Evolutionary conservation across 2,329 filamentous ascomycete species (phyloP).

Genomic region (Colletotrichum tofieldiae): DNA sequence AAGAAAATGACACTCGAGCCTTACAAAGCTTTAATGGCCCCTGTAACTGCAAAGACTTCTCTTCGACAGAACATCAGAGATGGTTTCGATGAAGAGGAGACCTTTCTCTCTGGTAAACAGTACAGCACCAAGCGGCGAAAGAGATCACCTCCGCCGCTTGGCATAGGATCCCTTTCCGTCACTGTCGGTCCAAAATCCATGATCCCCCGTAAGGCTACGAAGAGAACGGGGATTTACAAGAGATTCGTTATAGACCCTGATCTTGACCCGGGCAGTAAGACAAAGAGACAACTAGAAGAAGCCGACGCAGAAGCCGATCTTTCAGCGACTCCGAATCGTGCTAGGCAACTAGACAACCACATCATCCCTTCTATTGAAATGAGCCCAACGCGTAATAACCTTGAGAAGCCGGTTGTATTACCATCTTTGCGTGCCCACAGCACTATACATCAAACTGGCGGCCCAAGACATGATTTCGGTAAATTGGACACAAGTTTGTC

Average conservation of each 20-base stretch:
- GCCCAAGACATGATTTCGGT: not conserved
- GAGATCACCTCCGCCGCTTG: not conserved
- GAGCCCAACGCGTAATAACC: not conserved
- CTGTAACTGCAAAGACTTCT: not conserved
- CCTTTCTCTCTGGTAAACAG: not conserved
- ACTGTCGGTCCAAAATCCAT: conserved; percentile 4
- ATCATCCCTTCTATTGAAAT: not conserved
- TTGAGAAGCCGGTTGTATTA: not conserved
- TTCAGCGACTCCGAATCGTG: not conserved
- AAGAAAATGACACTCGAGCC: not conserved
- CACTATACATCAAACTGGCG: not conserved
- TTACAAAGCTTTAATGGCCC: not conserved
- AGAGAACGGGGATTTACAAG: not conserved
- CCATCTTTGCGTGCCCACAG: not conserved
- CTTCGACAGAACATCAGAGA: conserved; percentile 1
- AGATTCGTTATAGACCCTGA: conserved; percentile 5
- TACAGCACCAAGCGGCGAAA: conserved; percentile 8
- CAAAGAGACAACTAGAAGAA: not conserved
- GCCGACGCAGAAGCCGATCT: not conserved
- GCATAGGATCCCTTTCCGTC: conserved; percentile 4
- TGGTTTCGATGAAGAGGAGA: conserved; percentile 9
- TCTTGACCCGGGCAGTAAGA: not conserved
- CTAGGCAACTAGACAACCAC: not conserved
- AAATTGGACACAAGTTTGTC: not conserved
- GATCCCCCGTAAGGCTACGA: not conserved